A percentile compares a stretch with the other conserved stretches of the same genome.
These are phyloP conservation scores for Claviceps arundinis DNA, from an alignment of 2,329 filamentous ascomycete genomes.

Conservation along the genomic window DNA sequence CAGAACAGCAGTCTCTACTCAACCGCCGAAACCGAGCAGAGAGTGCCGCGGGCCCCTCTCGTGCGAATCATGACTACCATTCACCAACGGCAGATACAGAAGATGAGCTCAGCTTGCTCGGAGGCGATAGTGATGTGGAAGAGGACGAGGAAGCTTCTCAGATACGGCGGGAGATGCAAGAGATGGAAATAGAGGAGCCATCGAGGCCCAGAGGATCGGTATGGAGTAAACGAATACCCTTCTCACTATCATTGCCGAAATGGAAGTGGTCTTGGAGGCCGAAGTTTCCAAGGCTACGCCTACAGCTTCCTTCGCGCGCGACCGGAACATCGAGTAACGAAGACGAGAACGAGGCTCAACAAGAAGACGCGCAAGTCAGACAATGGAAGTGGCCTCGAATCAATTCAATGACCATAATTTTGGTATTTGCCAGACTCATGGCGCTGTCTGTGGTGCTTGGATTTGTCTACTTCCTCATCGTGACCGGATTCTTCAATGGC, in stretches of 20 bases:
- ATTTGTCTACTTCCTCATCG: constrained; percentile 73
- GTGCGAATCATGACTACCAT: constrained; percentile 49
- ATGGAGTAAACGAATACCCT: constrained; percentile 43
- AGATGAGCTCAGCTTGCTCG: constrained; percentile 46
- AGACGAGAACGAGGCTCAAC: constrained; percentile 2
- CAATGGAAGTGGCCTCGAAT: constrained; percentile 23
- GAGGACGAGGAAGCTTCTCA: constrained; percentile 45
- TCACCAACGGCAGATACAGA: constrained; percentile 71
- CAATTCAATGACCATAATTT: constrained; percentile 31
- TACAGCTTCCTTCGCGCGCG: constrained; percentile 31
- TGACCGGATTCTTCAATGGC: constrained; percentile 67
- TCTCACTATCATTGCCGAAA: constrained; percentile 36
- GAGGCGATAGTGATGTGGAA: constrained; percentile 30
- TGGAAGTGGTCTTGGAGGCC: constrained; percentile 44
- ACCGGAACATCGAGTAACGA: constrained; percentile 11
- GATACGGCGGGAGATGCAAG: constrained; percentile 70
- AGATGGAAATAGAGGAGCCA: constrained; percentile 75
- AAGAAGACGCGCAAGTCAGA: constrained; percentile 11
- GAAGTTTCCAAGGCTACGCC: constrained; percentile 37
- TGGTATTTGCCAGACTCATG: constrained; percentile 60
- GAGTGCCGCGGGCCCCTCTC: constrained; percentile 25
- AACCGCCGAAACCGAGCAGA: constrained; percentile 28
- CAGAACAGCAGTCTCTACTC: constrained; percentile 67
- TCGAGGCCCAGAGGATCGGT: constrained; percentile 28
- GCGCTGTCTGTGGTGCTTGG: constrained; percentile 63